phyloP scores from a whole-genome alignment of 805 yeast species.

The Metschnikowia picachoensis region DNA sequence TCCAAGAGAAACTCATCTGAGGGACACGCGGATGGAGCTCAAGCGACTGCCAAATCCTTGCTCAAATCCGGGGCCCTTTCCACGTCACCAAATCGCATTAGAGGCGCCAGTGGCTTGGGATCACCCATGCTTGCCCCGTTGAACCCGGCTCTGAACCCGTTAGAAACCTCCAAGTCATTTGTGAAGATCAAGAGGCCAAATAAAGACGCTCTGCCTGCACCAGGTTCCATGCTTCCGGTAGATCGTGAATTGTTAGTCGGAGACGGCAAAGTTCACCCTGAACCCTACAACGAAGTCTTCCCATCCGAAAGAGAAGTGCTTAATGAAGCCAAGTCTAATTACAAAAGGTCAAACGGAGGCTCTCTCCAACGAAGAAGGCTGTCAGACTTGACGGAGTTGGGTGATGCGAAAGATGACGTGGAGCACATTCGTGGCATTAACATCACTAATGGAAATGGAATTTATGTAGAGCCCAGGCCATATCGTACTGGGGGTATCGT shows the following conservation, averaged over 20 bases:
- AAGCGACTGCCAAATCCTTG: not conserved
- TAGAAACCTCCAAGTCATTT: conserved; percentile 59
- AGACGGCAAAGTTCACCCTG: conserved; percentile 6
- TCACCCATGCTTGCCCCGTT: conserved; percentile 18
- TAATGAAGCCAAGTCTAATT: conserved; percentile 21
- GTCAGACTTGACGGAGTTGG: conserved; percentile 12
- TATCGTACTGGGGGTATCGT: conserved; percentile 62
- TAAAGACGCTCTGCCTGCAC: conserved; percentile 11
- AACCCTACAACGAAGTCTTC: conserved; percentile 36
- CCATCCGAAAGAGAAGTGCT: conserved; percentile 44
- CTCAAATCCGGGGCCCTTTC: conserved; percentile 8
- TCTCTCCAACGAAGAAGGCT: conserved; percentile 9
- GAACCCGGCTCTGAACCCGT: conserved; percentile 67
- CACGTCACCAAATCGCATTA: conserved; percentile 13
- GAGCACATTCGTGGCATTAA: conserved; percentile 5
- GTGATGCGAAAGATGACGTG: not conserved
- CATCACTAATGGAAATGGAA: conserved; percentile 5
- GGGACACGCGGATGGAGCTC: conserved; percentile 1
- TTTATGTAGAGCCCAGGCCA: conserved; percentile 31
- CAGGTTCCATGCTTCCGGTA: conserved; percentile 9
- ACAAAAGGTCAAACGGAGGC: not conserved
- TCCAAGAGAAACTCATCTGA: conserved; percentile 45
- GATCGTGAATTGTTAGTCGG: conserved; percentile 15
- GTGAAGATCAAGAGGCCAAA: conserved; percentile 64
- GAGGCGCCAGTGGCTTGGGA: conserved; percentile 8